Percentiles rank a stretch among this genome's conserved stretches.
Evolutionary conservation across 2,329 filamentous ascomycete species (phyloP).

Genomic region (Xylaria sp.): DNA sequence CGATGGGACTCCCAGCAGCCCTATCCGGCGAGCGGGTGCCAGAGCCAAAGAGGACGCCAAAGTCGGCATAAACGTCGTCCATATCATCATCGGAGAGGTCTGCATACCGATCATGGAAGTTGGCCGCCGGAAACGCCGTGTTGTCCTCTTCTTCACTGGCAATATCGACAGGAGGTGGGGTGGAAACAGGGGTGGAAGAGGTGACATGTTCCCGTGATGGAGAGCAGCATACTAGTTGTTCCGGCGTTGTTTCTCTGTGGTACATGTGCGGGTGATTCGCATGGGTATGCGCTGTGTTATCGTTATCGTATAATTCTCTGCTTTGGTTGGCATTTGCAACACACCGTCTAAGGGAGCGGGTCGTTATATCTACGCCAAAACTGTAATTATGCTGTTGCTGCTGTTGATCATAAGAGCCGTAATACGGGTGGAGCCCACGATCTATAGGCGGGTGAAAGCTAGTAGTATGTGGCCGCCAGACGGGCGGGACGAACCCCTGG

Average conservation of each 20-base stretch:
- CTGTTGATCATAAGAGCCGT: not conserved
- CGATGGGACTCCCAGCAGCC: conserved; percentile 45
- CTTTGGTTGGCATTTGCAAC: not conserved
- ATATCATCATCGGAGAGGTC: conserved; percentile 56
- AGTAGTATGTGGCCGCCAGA: conserved; percentile 46
- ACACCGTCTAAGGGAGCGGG: not conserved
- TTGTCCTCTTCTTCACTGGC: conserved; percentile 56
- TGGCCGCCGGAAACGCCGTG: conserved; percentile 59
- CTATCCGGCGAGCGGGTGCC: conserved; percentile 36
- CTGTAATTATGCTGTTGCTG: not conserved
- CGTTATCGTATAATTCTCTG: not conserved
- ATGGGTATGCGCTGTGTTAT: not conserved
- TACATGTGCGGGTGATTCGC: not conserved
- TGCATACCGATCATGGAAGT: conserved; percentile 57
- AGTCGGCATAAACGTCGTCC: conserved; percentile 66
- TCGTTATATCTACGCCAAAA: not conserved
- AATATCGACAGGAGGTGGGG: not conserved
- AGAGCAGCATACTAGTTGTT: not conserved
- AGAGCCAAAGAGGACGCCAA: conserved; percentile 61
- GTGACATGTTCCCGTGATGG: not conserved
- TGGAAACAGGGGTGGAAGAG: not conserved
- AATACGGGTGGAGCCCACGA: not conserved
- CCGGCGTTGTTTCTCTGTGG: not conserved
- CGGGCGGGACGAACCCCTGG: conserved; percentile 32
- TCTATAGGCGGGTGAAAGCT: conserved; percentile 27